Base-by-base conservation (phyloP, 2,329 filamentous ascomycete species). In the Zymoseptoria tritici region DNA sequence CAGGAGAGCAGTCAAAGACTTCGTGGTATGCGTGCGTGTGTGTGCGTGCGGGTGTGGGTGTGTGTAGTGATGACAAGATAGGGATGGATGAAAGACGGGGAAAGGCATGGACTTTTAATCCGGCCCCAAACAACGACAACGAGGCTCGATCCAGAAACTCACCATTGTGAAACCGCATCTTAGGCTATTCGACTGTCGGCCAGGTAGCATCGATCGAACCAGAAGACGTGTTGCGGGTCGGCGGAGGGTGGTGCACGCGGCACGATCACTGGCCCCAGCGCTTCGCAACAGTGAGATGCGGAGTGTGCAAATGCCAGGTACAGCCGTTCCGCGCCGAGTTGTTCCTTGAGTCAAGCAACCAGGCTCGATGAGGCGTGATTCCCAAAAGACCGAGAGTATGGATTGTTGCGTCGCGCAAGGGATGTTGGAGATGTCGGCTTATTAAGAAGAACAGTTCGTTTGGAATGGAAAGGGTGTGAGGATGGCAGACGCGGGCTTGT, bases 381-480 rank as follows among this genome's bases (percentile, higher is more conserved):
- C 67, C 66, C 65, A 64, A 61, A 53, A 52, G 53, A 29, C 55
- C 51, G 57, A 42, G 56, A 56, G 53, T 60, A 60, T 67, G 70
- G 66, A 70, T 68, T 71, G 68, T 66, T 68, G 61, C 64, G 42
- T 29, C 52, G 56, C 57, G 69, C 66, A 70, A 71, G 68, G 68
- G 69, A 58, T 57, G 29, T 46, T 49, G 31, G 31, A 59, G 57
- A n/a, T 46, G 36, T n/a, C 36, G 36, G n/a, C n/a, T 4, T 16
- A 51, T 57, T 61, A 54, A 57, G 57, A 57, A 59, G 53, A 58
- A 55, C 36, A 16, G 36, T 46, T 46, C 36, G 36, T 46, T n/a
- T 16, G 36, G 36, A 46, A 46, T 46, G 36, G 36, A 46, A 9
- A 46, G 36, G 36, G 36, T 46, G 36, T 46, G 36, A 46, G 36